Base-by-base conservation (phyloP, 1,284 basidiomycete genomes). In the Cutaneotrichosporon mucoides region DNA sequence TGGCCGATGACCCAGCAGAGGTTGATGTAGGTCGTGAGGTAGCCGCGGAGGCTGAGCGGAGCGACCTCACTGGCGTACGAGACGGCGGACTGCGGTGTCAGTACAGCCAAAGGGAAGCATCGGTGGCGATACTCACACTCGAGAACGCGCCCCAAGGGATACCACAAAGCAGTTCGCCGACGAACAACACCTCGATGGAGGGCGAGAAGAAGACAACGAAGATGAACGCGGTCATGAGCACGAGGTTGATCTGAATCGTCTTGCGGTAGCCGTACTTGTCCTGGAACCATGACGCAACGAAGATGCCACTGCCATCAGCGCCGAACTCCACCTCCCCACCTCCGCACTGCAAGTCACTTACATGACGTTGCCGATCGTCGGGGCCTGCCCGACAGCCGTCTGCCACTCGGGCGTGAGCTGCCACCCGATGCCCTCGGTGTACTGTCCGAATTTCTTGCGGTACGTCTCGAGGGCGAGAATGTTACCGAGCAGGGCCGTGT, bases 61-160 rank as follows among this genome's bases (percentile, higher is more conserved):
- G 76, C 76, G 15, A 82, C 76, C 46, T 83, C 82, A 13, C 77
- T 73, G 8, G 82, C 82, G 64, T 81, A 83, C 1, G 80, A 57
- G 15, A 57, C 56, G 0, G 61, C 59, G 0, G 61, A 63, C 34
- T 48, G 34, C 38, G 33, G 12, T 24, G 46, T 48, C 33, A 48
- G 34, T 16, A 6, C 4, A 13, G 34, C 2, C 7, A 36, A n/a
- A 13, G 8, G 4, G 24, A 40, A 40, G 12, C 9, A 12, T 40
- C 12, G 24, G 24, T 24, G 24, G 24, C 6, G 34, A 36, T 6
- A 12, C 46, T 48, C 13, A 48, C 46, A 5, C 52, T 54, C 9
- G 65, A 63, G 62, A 75, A 78, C 38, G 75, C 73, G 64, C 80
- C 80, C 80, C 80, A 81, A 7, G 79, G 79, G 2, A 70, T 33